Base-by-base conservation (phyloP, 2,329 filamentous ascomycete genomes). In the Exophiala spinifera region DNA sequence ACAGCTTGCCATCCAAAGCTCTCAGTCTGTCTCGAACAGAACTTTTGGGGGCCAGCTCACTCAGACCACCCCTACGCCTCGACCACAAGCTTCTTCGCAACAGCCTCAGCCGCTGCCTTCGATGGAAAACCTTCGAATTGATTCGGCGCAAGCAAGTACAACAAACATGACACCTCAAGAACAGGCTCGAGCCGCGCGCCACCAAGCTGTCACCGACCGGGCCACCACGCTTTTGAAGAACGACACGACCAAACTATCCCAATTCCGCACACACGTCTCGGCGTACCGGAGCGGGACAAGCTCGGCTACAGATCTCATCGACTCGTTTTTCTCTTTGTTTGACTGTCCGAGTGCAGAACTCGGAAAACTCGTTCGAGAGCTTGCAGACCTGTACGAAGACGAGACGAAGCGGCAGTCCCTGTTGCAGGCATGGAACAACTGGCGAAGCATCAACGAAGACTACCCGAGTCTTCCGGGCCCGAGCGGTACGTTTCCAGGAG, bases 401-500 rank as follows among this genome's bases (percentile, higher is more conserved):
- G 80, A 86, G 46, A 68, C 71, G 15, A 96, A 95, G 68, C 84
- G 84, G 1, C 85, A 87, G 49, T 79, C 76, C 0, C 75, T 99
- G 2, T 81, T 91, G 21, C 87, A 87, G 64, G 89, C 91, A 1
- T 96, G 92, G 91, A 89, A 90, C 63, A 89, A 96, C 71, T 96
- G 92, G 89, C 89, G 89, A 44, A 91, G 91, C 34, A 94, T 95
- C 72, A 95, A 95, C 62, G 91, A 96, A 71, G 91, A 96, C 69
- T 97, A 96, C 63, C 92, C 92, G 0, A 89, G 88, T 1, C 76
- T 97, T 1, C 91, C 92, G 1, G 87, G 87, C 0, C 80, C 89
- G 0, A 81, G 82, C 51, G 86, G 87, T 47, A 82, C 86, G 71
- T 79, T 85, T 34, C 84, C 85, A 21, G 75, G 74, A 3, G 68